These are phyloP conservation scores for Biscutella laevigata DNA, from an alignment of 441 rosid genomes.

Conservation along the genomic window DNA sequence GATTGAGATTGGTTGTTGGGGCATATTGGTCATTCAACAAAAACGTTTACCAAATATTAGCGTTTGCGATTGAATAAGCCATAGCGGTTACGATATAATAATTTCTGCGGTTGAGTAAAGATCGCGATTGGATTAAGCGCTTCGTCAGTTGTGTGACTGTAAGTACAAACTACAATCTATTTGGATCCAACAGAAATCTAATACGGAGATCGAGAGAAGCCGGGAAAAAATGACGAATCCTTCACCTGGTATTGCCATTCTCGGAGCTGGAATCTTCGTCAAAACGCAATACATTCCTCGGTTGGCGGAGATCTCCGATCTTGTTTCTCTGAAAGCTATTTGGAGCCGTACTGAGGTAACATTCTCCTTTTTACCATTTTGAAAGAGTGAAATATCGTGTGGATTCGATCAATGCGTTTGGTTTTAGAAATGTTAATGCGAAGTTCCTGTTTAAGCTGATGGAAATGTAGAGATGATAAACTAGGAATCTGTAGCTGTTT, in stretches of 20 bases:
- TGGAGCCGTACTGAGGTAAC: conserved; percentile 91
- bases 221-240: conserved; percentile 37
- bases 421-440: background rate
- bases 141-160: background rate
- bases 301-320: conserved; percentile 76
- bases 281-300: conserved; percentile 81
- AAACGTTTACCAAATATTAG: background rate
- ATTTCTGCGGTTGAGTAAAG: conserved; percentile 4
- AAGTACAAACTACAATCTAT: background rate
- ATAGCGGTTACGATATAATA: background rate
- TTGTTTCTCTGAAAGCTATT: conserved; percentile 50
- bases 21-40: background rate
- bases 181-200: conserved; percentile 7
- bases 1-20: background rate
- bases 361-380: background rate
- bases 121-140: background rate
- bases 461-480: background rate
- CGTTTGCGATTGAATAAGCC: background rate
- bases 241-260: conserved; percentile 52
- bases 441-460: background rate
- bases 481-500: background rate
- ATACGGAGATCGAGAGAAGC: too few relatives aligned
- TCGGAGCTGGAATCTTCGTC: conserved; percentile 93
- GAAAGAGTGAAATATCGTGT: background rate
- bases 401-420: background rate